Evolutionary conservation across 1,284 basidiomycete species (phyloP).

Genomic region (Ceratobasidium sp.): DNA sequence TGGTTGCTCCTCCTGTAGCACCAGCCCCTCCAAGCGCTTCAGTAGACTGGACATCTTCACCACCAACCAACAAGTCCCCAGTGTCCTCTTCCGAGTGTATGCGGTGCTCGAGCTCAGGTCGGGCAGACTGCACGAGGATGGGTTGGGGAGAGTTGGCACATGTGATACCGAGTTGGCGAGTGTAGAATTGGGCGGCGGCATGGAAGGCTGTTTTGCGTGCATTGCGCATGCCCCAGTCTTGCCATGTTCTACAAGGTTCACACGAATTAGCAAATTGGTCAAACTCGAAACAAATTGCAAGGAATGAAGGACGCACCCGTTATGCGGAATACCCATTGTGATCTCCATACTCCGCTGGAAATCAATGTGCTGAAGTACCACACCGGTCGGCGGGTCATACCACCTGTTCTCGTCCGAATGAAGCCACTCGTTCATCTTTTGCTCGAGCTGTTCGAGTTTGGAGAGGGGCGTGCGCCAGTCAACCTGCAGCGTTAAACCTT

Average conservation of each 20-base stretch:
- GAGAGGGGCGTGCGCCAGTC: constrained; percentile 76
- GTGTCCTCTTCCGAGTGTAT: constrained; percentile 6
- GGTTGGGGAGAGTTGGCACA: constrained; percentile 64
- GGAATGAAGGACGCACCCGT: constrained; percentile 65
- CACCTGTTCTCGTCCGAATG: constrained; percentile 78
- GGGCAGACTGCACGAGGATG: constrained; percentile 58
- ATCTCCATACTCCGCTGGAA: constrained; percentile 72
- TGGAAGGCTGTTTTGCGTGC: constrained; percentile 77
- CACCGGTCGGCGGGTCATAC: constrained; percentile 72
- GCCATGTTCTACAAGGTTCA: constrained; percentile 58
- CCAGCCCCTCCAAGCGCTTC: neutral
- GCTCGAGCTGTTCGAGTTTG: constrained; percentile 74
- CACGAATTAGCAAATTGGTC: neutral
- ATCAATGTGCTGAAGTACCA: constrained; percentile 69
- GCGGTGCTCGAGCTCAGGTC: constrained; percentile 28
- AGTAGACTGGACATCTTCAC: neutral
- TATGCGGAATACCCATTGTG: constrained; percentile 74
- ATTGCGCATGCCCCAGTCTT: constrained; percentile 72
- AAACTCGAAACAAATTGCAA: neutral
- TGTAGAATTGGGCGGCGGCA: constrained; percentile 76
- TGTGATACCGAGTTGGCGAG: constrained; percentile 70
- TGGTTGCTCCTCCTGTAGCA: neutral
- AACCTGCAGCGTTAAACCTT: constrained; percentile 72
- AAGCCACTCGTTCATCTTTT: constrained; percentile 74
- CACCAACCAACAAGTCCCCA: neutral